Evolutionary conservation across 306 rosid genomes (phyloP).

Genomic region (Castanopsis chinensis): DNA sequence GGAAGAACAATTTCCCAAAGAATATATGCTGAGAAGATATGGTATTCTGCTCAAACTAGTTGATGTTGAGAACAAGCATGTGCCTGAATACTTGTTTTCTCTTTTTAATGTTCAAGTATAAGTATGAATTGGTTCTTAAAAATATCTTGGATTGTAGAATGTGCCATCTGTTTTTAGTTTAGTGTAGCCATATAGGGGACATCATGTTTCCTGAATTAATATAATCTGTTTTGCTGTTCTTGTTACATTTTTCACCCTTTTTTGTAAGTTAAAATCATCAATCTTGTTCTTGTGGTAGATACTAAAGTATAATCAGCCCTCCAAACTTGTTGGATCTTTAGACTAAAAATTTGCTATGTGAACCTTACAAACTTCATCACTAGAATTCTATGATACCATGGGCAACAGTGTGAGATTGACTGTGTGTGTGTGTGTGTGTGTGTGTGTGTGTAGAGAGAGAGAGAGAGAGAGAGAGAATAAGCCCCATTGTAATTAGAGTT

Average conservation of each 20-base stretch:
- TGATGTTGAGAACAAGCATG: conserved; percentile 37
- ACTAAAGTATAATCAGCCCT: not conserved
- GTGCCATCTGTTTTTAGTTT: not conserved
- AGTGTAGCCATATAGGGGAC: no score
- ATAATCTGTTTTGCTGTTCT: not conserved
- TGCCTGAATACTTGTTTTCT: conserved; percentile 26
- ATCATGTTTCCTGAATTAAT: not conserved
- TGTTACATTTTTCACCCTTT: not conserved
- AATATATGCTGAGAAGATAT: conserved; percentile 52
- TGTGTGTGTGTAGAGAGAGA: no score
- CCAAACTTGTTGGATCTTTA: not conserved
- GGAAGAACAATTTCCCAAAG: conserved; percentile 59
- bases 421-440: not conserved
- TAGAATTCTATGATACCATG: not conserved
- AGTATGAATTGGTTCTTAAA: not conserved
- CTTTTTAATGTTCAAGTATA: conserved; percentile 5
- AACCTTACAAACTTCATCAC: not conserved
- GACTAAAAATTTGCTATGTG: not conserved
- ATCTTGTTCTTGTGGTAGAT: not conserved
- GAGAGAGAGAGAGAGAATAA: not conserved
- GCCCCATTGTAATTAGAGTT: not conserved
- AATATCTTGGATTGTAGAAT: not conserved
- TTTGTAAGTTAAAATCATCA: not conserved
- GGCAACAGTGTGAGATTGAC: not conserved
- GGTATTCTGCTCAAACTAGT: conserved; percentile 39